Conservation (phyloP, 73 alveolate genomes). For the Tetrahymena malaccensis region DNA sequence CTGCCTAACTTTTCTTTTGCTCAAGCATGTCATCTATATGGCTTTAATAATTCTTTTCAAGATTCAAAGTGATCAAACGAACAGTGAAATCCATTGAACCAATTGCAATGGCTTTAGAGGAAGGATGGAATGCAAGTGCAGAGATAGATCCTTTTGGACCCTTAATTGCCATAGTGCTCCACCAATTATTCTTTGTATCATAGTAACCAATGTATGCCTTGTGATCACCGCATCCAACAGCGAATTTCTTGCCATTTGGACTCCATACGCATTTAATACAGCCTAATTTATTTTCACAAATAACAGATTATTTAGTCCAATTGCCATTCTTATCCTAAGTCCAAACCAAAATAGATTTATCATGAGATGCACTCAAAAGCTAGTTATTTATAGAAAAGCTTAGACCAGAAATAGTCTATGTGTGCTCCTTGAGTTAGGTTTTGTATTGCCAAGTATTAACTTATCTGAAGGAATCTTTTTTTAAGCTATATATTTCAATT, state of each 20-base stretch:
- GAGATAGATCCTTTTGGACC: conserved; percentile 3
- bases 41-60: neutral
- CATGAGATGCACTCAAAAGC: conserved; percentile 26
- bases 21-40: neutral
- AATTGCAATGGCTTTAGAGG: conserved; percentile 24
- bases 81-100: conserved; percentile 23
- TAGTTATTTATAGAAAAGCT: conserved; percentile 18
- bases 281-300: conserved; percentile 17
- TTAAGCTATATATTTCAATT: conserved; percentile 8
- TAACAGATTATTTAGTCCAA: conserved; percentile 33
- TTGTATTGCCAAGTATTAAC: conserved; percentile 9
- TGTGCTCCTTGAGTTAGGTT: conserved; percentile 1
- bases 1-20: neutral
- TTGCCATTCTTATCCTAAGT: neutral
- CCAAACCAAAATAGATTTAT: conserved; percentile 27
- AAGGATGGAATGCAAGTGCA: conserved; percentile 22
- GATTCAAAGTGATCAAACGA: conserved; percentile 2
- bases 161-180: neutral
- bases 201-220: neutral
- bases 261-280: conserved; percentile 12
- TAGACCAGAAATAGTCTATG: neutral
- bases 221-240: conserved; percentile 12
- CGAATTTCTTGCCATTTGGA: conserved; percentile 40
- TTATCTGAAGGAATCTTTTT: conserved; percentile 1
- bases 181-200: conserved; percentile 34